A percentile compares a stretch with the other conserved stretches of the same genome.
Conservation (phyloP, 2,329 filamentous ascomycete species). For the Penicillium nordicum region DNA sequence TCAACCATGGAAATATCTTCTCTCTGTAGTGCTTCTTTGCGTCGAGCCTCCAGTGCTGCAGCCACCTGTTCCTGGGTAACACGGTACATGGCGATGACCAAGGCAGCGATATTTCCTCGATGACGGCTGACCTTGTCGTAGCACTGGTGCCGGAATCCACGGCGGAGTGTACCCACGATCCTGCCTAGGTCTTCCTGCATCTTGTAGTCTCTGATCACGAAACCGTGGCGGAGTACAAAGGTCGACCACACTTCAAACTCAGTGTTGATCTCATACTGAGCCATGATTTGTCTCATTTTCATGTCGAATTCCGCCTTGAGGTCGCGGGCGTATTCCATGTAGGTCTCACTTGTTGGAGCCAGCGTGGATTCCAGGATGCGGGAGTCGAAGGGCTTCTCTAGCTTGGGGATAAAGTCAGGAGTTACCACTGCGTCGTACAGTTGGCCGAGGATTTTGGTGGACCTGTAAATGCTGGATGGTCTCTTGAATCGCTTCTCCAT, state of each 20-base stretch:
- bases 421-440: constrained; percentile 74
- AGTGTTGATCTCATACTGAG: constrained; percentile 74
- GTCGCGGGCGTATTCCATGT: constrained; percentile 58
- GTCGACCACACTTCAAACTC: constrained; percentile 92
- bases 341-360: constrained; percentile 47
- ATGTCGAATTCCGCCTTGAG: constrained; percentile 78
- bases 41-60: constrained; percentile 54
- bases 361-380: constrained; percentile 65
- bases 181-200: constrained; percentile 76
- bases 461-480: constrained; percentile 57
- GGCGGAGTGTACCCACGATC: constrained; percentile 63
- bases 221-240: constrained; percentile 73
- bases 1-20: constrained; percentile 8
- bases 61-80: constrained; percentile 71
- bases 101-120: constrained; percentile 60
- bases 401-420: constrained; percentile 70
- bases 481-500: constrained; percentile 64
- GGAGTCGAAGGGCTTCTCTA: constrained; percentile 68
- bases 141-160: constrained; percentile 66
- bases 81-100: constrained; percentile 84
- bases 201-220: constrained; percentile 75
- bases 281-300: constrained; percentile 73
- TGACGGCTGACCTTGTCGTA: constrained; percentile 61
- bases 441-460: constrained; percentile 68
- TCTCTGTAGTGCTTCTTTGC: constrained; percentile 17